Evolutionary conservation across 2,329 filamentous ascomycete genomes (phyloP), one percentile per base, ranked within the genome.

Genomic region (Clonostachys rosea): DNA sequence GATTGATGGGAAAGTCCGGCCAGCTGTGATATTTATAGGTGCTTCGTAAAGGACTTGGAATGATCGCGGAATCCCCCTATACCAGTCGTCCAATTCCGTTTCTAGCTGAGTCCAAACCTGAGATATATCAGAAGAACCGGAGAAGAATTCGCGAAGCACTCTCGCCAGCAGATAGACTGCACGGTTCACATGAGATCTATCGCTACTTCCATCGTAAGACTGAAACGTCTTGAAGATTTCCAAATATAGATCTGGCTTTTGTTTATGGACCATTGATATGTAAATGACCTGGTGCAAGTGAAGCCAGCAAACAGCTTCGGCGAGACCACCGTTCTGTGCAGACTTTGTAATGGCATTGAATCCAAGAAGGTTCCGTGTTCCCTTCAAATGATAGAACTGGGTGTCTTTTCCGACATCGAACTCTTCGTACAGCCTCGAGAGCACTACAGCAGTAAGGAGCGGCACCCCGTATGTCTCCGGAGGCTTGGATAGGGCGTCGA

Each of bases 281-380:
- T 69, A 70, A 11, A 69, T 65, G 35, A 67, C 64, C 49, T 70
- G 66, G 6, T 66, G 58, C 24, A 71, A 56, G 33, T 65, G 68
- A 1, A 70, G 61, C 66, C 65, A 70, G 44, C 59, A 62, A 2
- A 66, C 64, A 1, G 66, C 65, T 43, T 70, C 67, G 6, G 67
- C 62, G 8, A 71, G 55, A 2, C 66, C 67, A 9, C 67, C 67
- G 33, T 65, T 58, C 5, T 59, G 56, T 3, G 62, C 62, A 20
- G 69, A 68, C 2, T 61, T 56, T 1, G 65, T 62, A 6, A 67
- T 65, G 8, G 56, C 62, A 13, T 52, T 45, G 16, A 56, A 50
- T 43, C 67, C 66, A 1, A 71, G 55, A 1, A 70, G 64, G 8
- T 64, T 62, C 0, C 63, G 60, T 3, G 64, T 64, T 2, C 67